phyloP scores from a whole-genome alignment of 805 yeast species.

The Metschnikowia baotianmanensis region DNA sequence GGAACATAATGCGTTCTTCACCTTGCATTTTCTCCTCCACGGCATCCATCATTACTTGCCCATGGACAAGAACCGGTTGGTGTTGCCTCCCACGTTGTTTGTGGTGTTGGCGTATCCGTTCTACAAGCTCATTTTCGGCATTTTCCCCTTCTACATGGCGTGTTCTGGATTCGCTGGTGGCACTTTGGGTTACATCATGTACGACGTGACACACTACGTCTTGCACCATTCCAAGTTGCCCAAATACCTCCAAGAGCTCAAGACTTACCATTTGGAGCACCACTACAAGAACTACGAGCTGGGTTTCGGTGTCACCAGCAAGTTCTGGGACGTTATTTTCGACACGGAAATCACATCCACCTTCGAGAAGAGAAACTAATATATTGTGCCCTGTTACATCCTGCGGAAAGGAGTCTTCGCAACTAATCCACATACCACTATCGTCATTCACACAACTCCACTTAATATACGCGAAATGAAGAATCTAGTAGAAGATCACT shows the following conservation, averaged over 20 bases:
- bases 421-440: not conserved
- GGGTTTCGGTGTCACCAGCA: constrained; percentile 94
- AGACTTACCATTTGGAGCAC: constrained; percentile 92
- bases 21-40: constrained; percentile 86
- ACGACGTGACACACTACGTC: constrained; percentile 92
- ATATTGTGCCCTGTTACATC: not conserved
- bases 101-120: constrained; percentile 72
- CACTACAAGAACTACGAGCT: constrained; percentile 96
- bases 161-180: constrained; percentile 96
- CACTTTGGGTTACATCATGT: constrained; percentile 85
- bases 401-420: not conserved
- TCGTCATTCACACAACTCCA: constrained; percentile 6
- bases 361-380: constrained; percentile 38
- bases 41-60: constrained; percentile 98
- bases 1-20: constrained; percentile 66
- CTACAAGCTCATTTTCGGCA: constrained; percentile 68
- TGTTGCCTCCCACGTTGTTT: constrained; percentile 93
- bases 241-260: constrained; percentile 66
- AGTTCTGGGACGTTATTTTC: constrained; percentile 92
- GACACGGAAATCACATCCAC: constrained; percentile 69
- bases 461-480: too few species aligned
- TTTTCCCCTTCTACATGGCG: constrained; percentile 81
- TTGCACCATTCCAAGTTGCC: constrained; percentile 90
- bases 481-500: too few species aligned
- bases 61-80: constrained; percentile 91